Percentiles rank a stretch among this genome's conserved stretches.
Evolutionary conservation across 2,329 filamentous ascomycete species (phyloP).

Genomic region (Cucurbitaria berberidis): DNA sequence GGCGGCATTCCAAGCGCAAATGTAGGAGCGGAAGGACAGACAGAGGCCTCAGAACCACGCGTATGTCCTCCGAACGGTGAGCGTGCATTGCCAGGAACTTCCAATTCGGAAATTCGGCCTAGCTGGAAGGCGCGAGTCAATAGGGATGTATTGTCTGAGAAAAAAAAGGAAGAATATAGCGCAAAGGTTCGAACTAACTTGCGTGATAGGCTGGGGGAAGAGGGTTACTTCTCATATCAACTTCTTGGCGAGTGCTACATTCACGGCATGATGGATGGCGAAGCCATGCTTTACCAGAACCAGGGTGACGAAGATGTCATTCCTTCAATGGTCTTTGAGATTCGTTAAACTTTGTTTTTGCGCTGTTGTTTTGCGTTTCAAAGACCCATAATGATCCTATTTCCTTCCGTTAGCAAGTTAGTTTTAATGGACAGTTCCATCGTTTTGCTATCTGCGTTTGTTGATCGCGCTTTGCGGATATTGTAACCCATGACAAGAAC

Average conservation of each 20-base stretch:
- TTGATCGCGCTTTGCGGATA: background rate
- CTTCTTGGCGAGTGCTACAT: conserved; percentile 25
- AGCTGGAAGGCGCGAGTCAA: background rate
- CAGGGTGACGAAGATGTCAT: conserved; percentile 8
- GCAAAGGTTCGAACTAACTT: background rate
- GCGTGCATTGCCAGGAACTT: background rate
- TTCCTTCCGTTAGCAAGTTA: too few species aligned
- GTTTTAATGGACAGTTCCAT: too few species aligned
- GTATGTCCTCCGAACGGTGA: background rate
- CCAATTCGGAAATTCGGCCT: background rate
- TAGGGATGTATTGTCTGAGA: background rate
- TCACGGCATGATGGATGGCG: conserved; percentile 26
- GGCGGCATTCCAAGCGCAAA: background rate
- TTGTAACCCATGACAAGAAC: too few species aligned
- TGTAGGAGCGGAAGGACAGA: background rate
- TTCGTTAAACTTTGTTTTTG: background rate
- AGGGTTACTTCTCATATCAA: conserved; percentile 9
- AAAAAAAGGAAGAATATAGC: background rate
- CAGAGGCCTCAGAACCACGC: background rate
- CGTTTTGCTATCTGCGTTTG: background rate
- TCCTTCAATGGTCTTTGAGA: conserved; percentile 19
- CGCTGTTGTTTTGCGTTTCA: background rate
- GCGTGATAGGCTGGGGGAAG: background rate
- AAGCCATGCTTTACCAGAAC: conserved; percentile 21
- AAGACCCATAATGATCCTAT: too few species aligned